Base-by-base conservation (phyloP, 164 flowering plant species). In the Aristolochia californica region DNA sequence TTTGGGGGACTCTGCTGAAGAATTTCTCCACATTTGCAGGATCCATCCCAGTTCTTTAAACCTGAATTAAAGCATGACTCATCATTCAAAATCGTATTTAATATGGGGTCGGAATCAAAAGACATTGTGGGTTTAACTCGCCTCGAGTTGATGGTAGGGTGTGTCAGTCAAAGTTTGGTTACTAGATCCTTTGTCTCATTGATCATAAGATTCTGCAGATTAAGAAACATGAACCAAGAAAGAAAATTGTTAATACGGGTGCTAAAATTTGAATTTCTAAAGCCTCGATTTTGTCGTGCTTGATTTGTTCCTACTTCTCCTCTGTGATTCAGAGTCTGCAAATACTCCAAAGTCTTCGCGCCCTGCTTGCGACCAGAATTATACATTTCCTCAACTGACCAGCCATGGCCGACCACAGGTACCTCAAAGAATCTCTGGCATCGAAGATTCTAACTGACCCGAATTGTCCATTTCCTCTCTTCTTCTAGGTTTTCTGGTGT, bases 351-450 rank as follows among this genome's bases (percentile, higher is more conserved):
- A 43, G 78, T 72, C 61, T 78, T 78, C 30, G 78, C 74, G 18
- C 62, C 64, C 25, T 72, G 73, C 1, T 90, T 1, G 95, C 72
- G 48, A 78, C 56, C 69, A 60, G 82, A 52, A 56, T 74, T 11
- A 62, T 52, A 24, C 99, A 97, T 56, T 83, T 83, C 17, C 99
- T n/a, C n/a, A n/a, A n/a, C n/a, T n/a, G n/a, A n/a, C n/a, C n/a
- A n/a, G n/a, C 99, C 43, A 94, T 80, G 3, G 97, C 85, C 34
- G 90, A 80, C 60, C 95, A 64, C 53, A 94, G 73, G 18, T n/a
- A n/a, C n/a, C n/a, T n/a, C n/a, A n/a, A n/a, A n/a, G n/a, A n/a
- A n/a, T n/a, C n/a, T n/a, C n/a, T n/a, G n/a, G n/a, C n/a, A n/a
- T n/a, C n/a, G n/a, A n/a, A n/a, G n/a, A n/a, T n/a, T n/a, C n/a